Evolutionary conservation across 768 basidiomycete genomes (phyloP), one percentile per base, ranked within the genome.

Genomic region (Lactarius vividus): DNA sequence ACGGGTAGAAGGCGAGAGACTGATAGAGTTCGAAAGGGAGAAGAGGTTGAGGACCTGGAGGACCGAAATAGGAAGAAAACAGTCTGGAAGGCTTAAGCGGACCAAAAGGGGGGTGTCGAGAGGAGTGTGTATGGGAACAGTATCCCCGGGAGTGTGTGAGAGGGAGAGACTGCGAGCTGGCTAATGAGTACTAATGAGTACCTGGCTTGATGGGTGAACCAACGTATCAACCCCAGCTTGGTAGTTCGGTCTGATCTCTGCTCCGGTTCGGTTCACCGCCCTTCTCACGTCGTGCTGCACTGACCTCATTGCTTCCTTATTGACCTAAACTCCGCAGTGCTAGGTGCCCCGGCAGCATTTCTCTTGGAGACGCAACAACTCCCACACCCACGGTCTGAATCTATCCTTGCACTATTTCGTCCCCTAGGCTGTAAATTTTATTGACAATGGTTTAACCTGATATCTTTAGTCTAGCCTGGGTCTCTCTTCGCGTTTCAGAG

Each of bases 351-450:
- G 6, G n/a, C 3, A 26, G 16, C 18, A 4, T 15, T 33, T 31
- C 33, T 55, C 29, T 31, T 33, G 4, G 26, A 55, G 18, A n/a
- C 29, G 20, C 26, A 9, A 26, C 28, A 2, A 29, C 40, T 42
- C 58, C 40, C 40, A 46, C 42, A 46, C 58, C 29, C 58, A 44
- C 58, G 58, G 28, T 59, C 29, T 20, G 15, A 11, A 46, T 16
- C 9, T 37, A 44, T 59, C 46, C 62, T 29, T 49, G 31, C 16
- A 57, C 16, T 35, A 33, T 33, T 33, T 33, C 9, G 55, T 35
- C 53, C 18, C 28, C 11, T 31, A 16, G 1, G 1, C 26, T 20
- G 16, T 28, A 16, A 18, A 15, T 16, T 18, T 29, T 54, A 28
- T 13, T 33, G 31, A 53, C 52, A 53, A 53, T 53, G 52, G 29